Percentiles rank a stretch among this genome's conserved stretches.
Conservation (phyloP, 371 early-diverging fungal species). For the Mortierella sp. region DNA sequence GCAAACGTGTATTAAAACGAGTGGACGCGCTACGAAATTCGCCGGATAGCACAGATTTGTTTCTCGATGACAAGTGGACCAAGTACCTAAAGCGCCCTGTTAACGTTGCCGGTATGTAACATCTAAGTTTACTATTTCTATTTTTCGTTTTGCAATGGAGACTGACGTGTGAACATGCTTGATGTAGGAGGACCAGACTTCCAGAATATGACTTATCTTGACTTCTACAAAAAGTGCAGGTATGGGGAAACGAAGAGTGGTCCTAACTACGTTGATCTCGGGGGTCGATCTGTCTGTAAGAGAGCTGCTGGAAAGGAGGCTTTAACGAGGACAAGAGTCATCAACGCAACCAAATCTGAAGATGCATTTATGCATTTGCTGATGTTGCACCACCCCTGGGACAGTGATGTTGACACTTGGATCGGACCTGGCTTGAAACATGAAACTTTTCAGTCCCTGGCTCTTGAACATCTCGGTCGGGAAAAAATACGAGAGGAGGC, state of each 20-base stretch:
- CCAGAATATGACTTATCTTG: constrained; percentile 4
- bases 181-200: constrained; percentile 7
- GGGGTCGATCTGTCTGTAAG: constrained; percentile 4
- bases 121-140: too few relatives aligned
- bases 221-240: constrained; percentile 11
- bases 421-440: constrained; percentile 5
- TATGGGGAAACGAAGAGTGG: constrained; percentile 10
- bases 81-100: constrained; percentile 22
- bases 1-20: constrained; percentile 11
- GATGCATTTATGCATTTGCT: constrained; percentile 27
- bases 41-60: constrained; percentile 13
- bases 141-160: too few relatives aligned
- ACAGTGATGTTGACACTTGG: constrained; percentile 14
- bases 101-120: too few relatives aligned
- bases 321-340: constrained; percentile 11
- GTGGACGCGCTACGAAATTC: neutral
- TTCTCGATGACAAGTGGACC: constrained; percentile 26
- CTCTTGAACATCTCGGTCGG: constrained; percentile 8
- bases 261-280: constrained; percentile 11
- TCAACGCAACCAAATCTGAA: constrained; percentile 14
- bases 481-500: constrained; percentile 7
- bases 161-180: neutral
- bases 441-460: constrained; percentile 14
- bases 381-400: constrained; percentile 21
- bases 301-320: neutral